These are phyloP conservation scores for Leishmania lainsoni DNA, from an alignment of 208 protist species.

Conservation along the genomic window DNA sequence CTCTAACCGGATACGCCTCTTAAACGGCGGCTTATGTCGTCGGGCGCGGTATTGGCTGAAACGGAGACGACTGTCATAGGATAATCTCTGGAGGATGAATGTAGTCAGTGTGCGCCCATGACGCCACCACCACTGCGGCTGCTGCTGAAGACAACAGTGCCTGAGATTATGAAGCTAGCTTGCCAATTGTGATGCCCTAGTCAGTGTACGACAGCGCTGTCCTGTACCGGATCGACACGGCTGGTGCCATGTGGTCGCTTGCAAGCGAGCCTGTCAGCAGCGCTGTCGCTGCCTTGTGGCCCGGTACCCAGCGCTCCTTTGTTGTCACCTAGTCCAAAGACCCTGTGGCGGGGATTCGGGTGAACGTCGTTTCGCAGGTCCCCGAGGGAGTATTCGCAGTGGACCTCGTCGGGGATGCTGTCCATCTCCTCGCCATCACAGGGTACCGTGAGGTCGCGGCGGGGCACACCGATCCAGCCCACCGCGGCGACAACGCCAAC, in stretches of 20 bases:
- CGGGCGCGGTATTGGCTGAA: too few relatives aligned
- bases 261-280: slow-evolving; percentile 6
- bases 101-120: background rate
- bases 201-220: slow-evolving; percentile 27
- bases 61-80: too few relatives aligned
- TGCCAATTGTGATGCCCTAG: background rate
- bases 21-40: background rate
- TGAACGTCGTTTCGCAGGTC: background rate
- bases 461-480: background rate
- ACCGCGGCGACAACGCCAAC: background rate
- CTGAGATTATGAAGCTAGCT: background rate
- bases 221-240: slow-evolving; percentile 5
- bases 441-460: background rate
- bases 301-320: slow-evolving; percentile 6
- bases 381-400: background rate
- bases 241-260: slow-evolving; percentile 15
- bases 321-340: slow-evolving; percentile 18
- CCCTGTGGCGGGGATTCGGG: slow-evolving; percentile 13
- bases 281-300: background rate
- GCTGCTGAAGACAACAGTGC: background rate
- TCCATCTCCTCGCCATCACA: background rate
- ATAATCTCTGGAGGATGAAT: too few relatives aligned
- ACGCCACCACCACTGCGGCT: background rate
- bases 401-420: background rate
- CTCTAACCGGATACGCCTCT: background rate